Evolutionary conservation across 352 stramenopile species (phyloP).

Genomic region (Phytophthora pisi): DNA sequence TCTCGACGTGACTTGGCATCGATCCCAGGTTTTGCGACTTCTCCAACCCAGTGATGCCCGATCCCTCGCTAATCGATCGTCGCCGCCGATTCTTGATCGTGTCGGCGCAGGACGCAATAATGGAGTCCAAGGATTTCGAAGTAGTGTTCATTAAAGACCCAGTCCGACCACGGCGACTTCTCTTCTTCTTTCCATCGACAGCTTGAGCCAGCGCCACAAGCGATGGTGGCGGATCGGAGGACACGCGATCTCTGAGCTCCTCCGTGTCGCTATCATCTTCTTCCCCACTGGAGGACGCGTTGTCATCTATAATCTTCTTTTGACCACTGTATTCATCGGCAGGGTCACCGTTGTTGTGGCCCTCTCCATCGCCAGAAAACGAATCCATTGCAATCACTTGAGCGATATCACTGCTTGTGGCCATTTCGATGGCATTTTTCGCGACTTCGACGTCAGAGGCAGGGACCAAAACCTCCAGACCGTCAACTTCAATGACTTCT

Average conservation of each 20-base stretch:
- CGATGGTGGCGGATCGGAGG: conserved; percentile 53
- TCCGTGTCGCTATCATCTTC: conserved; percentile 44
- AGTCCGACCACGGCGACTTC: conserved; percentile 46
- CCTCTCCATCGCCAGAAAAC: conserved; percentile 49
- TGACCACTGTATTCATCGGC: conserved; percentile 32
- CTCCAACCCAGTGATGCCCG: conserved; percentile 34
- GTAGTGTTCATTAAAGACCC: conserved; percentile 68
- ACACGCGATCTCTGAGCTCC: conserved; percentile 61
- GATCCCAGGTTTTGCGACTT: conserved; percentile 28
- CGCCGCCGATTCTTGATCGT: conserved; percentile 53
- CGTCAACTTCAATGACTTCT: conserved; percentile 25
- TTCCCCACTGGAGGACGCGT: conserved; percentile 24
- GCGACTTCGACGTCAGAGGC: conserved; percentile 24
- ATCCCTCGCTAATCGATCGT: conserved; percentile 67
- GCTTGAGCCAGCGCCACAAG: conserved; percentile 33
- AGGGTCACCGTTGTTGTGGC: conserved; percentile 28
- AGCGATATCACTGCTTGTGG: conserved; percentile 75
- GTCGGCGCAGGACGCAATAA: conserved; percentile 64
- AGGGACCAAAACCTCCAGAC: conserved; percentile 17
- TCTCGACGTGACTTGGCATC: conserved; percentile 69
- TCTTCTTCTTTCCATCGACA: conserved; percentile 47
- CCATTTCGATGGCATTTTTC: conserved; percentile 75
- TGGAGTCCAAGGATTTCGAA: conserved; percentile 71
- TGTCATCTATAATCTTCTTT: conserved; percentile 26
- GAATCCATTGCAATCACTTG: conserved; percentile 67